Conservation (phyloP, 768 basidiomycete genomes). For the Leccinum olivaceopallidum region DNA sequence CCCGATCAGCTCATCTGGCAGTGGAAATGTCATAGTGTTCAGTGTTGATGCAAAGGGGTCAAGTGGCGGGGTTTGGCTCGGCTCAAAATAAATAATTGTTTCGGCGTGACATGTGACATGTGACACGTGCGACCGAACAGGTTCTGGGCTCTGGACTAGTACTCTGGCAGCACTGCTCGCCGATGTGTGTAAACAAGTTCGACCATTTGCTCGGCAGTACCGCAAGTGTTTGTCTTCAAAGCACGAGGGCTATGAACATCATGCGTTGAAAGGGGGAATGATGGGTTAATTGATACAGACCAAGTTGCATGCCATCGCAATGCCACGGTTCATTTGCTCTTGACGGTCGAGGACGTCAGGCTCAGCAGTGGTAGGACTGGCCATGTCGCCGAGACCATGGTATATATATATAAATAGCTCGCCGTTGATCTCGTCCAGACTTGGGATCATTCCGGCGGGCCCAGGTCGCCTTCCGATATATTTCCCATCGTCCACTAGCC, state of each 20-base stretch:
- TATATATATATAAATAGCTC: not conserved
- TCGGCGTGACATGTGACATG: not conserved
- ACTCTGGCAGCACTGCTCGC: too few species aligned
- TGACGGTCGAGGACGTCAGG: not conserved
- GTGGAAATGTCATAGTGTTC: constrained; percentile 15
- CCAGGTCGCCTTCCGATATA: not conserved
- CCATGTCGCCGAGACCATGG: not conserved
- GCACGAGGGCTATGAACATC: too few species aligned
- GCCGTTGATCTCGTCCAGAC: constrained; percentile 11
- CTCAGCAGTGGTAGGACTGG: not conserved
- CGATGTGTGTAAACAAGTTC: too few species aligned
- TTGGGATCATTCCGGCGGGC: constrained; percentile 7
- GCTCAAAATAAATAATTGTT: not conserved
- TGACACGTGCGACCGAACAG: not conserved
- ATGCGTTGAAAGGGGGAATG: too few species aligned
- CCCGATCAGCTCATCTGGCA: constrained; percentile 34
- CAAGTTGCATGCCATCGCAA: too few species aligned
- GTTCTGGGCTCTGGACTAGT: too few species aligned
- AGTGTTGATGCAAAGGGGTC: not conserved
- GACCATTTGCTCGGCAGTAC: too few species aligned
- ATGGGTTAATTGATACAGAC: too few species aligned
- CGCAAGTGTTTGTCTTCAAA: too few species aligned
- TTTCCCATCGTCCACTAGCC: constrained; percentile 12
- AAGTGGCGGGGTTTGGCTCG: not conserved
- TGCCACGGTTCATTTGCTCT: not conserved